Conservation (phyloP, 2,329 filamentous ascomycete species). For the Pseudocercospora vitis region DNA sequence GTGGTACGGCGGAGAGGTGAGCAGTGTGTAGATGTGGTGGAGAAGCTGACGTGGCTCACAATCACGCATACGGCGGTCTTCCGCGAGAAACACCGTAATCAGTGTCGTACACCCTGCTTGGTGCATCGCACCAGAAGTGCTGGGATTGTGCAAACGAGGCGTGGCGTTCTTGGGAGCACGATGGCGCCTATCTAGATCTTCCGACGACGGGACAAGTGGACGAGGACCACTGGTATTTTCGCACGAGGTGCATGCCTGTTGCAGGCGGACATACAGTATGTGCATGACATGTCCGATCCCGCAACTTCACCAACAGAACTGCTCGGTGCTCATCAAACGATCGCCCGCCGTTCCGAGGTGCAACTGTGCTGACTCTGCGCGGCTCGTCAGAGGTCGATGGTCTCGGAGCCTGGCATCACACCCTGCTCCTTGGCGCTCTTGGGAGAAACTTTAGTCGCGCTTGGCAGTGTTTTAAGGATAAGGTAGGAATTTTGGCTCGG, state of each 20-base stretch:
- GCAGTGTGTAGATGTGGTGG: too few species aligned
- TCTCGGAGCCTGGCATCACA: background rate
- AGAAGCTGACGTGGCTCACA: conserved; percentile 13
- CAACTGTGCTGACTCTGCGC: background rate
- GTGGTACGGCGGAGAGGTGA: too few species aligned
- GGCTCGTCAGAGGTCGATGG: background rate
- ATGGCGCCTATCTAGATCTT: conserved; percentile 13
- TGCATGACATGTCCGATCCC: conserved; percentile 4
- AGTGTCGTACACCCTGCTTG: conserved; percentile 7
- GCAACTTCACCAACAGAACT: conserved; percentile 2
- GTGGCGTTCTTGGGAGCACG: conserved; percentile 13
- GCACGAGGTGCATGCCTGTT: background rate
- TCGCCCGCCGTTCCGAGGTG: background rate
- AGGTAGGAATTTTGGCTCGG: background rate
- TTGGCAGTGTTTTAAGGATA: conserved; percentile 7
- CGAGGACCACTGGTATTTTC: background rate
- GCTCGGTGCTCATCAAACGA: background rate
- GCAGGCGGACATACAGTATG: background rate
- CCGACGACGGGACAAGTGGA: conserved; percentile 6
- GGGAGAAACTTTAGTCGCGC: background rate
- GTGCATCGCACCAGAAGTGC: conserved; percentile 13
- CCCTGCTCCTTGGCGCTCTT: conserved; percentile 6
- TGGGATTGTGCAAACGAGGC: conserved; percentile 11
- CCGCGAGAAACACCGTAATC: background rate
- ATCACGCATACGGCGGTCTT: background rate